Conservation (phyloP, 1,284 basidiomycete species). For the Limonomyces culmigenus region DNA sequence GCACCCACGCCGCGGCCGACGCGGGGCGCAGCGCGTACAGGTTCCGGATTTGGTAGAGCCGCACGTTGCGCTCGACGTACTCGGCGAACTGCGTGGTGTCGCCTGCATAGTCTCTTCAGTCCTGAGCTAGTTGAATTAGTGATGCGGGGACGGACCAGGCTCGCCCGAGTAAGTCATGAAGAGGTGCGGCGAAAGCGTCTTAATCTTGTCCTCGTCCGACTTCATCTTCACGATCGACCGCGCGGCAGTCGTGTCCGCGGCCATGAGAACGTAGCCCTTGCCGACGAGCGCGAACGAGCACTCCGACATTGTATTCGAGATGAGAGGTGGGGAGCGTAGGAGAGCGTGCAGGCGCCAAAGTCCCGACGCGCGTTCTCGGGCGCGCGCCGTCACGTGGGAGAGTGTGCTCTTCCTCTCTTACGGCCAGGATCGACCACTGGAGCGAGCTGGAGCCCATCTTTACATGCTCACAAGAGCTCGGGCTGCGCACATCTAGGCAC, state of each 20-base stretch:
- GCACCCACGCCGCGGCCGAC: slow-evolving; percentile 89
- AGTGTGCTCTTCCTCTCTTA: no score
- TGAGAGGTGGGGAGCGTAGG: background rate
- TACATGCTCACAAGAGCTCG: no score
- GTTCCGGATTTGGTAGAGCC: slow-evolving; percentile 92
- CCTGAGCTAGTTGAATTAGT: background rate
- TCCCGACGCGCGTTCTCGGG: no score
- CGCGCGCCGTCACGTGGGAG: no score
- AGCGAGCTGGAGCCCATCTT: no score
- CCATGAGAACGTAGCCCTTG: slow-evolving; percentile 83
- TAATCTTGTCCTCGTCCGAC: slow-evolving; percentile 94
- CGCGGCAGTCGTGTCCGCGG: slow-evolving; percentile 80
- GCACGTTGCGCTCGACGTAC: slow-evolving; percentile 89
- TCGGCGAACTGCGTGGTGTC: slow-evolving; percentile 97
- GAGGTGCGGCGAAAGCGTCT: slow-evolving; percentile 77
- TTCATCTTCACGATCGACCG: slow-evolving; percentile 97
- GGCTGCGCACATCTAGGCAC: no score
- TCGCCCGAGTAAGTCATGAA: slow-evolving; percentile 94
- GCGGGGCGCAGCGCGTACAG: slow-evolving; percentile 78
- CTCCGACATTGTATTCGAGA: slow-evolving; percentile 56
- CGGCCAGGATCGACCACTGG: no score
- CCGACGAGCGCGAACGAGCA: slow-evolving; percentile 66
- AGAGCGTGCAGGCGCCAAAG: no score
- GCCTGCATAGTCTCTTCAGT: slow-evolving; percentile 29
- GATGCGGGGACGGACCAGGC: slow-evolving; percentile 42